Percentiles rank a stretch among this genome's conserved stretches.
Conservation (phyloP, 352 stramenopile genomes). For the Hyaloperonospora brassicae region DNA sequence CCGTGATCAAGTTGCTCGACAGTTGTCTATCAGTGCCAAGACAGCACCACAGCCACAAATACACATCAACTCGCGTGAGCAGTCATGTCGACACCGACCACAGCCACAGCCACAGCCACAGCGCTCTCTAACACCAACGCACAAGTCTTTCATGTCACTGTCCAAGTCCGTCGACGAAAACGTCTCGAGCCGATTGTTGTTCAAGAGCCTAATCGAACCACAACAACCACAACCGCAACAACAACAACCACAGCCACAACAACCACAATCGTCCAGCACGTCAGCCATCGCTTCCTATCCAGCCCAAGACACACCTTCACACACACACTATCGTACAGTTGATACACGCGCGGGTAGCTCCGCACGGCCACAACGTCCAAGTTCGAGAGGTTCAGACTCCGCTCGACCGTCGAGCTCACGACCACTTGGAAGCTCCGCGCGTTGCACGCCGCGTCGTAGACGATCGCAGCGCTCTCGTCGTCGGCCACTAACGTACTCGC, state of each 20-base stretch:
- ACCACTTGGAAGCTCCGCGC: conserved; percentile 37
- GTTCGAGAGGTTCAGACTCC: conserved; percentile 60
- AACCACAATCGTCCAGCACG: neutral
- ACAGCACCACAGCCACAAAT: neutral
- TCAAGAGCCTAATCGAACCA: conserved; percentile 25
- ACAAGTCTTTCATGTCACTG: conserved; percentile 51
- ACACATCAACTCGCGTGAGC: neutral
- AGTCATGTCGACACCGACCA: neutral
- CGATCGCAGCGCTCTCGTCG: conserved; percentile 32
- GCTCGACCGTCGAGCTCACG: conserved; percentile 18
- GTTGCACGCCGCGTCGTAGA: conserved; percentile 43
- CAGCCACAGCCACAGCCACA: too few relatives aligned
- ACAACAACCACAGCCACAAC: neutral
- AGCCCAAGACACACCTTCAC: too few relatives aligned
- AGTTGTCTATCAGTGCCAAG: conserved; percentile 23
- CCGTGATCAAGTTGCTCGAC: conserved; percentile 34
- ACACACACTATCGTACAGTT: conserved; percentile 22
- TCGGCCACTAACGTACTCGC: conserved; percentile 39
- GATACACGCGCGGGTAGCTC: conserved; percentile 49
- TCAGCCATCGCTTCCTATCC: neutral
- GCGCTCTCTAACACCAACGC: neutral
- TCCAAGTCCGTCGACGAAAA: conserved; percentile 35
- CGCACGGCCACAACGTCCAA: conserved; percentile 37
- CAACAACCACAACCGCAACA: neutral
- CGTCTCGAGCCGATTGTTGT: conserved; percentile 47